Conservation (phyloP, 2,329 filamentous ascomycete genomes). For the Annulohypoxylon truncatum region DNA sequence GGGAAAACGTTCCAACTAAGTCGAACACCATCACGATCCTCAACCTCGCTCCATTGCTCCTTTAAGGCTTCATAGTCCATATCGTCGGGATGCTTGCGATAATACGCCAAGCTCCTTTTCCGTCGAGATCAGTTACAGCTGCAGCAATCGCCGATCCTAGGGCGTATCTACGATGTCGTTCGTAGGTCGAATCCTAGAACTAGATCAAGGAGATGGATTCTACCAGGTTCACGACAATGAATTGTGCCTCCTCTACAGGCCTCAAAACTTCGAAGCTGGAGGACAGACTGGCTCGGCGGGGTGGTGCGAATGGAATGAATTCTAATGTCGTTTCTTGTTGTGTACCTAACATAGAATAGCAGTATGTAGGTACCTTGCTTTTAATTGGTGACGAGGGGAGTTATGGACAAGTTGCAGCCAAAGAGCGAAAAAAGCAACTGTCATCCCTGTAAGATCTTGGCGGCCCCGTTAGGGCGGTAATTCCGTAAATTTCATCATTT, state of each 20-base stretch:
- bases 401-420: conserved; percentile 40
- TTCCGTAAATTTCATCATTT: neutral
- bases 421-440: conserved; percentile 12
- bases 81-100: conserved; percentile 24
- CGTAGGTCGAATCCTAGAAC: neutral
- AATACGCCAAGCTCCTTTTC: conserved; percentile 22
- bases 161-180: conserved; percentile 7
- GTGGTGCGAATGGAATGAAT: conserved; percentile 8
- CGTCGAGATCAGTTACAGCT: conserved; percentile 18
- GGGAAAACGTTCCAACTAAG: conserved; percentile 99
- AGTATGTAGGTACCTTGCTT: conserved; percentile 2
- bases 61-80: conserved; percentile 97
- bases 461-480: neutral
- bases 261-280: conserved; percentile 15
- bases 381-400: neutral
- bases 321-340: conserved; percentile 26
- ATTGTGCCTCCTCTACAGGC: neutral
- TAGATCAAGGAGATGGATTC: neutral
- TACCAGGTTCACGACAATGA: neutral
- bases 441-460: conserved; percentile 14
- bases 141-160: conserved; percentile 13
- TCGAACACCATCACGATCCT: conserved; percentile 94
- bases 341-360: neutral
- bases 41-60: conserved; percentile 95
- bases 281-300: conserved; percentile 31